Evolutionary conservation across 371 early-diverging fungal species (phyloP).

Genomic region (Syncephalastrum racemosum): DNA sequence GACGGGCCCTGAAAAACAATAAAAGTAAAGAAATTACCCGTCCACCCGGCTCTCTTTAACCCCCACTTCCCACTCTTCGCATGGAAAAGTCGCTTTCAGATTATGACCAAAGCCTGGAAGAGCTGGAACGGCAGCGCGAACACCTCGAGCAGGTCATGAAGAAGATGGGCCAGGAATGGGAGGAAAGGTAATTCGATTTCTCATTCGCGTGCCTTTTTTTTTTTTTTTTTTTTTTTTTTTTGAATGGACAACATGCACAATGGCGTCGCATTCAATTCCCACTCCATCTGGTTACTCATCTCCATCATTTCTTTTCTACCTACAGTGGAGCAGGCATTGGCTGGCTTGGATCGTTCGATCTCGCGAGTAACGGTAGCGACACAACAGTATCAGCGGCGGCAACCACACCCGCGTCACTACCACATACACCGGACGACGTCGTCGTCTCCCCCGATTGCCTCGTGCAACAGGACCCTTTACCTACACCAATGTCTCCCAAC

Average conservation of each 20-base stretch:
- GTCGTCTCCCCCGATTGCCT: too few relatives aligned
- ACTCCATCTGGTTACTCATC: too few relatives aligned
- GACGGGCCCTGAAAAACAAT: too few relatives aligned
- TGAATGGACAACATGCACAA: not conserved
- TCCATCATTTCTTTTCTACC: not conserved
- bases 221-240: not conserved
- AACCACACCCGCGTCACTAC: not conserved
- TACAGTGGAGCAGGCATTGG: conserved; percentile 48
- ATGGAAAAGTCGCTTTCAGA: conserved; percentile 23
- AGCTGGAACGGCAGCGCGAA: conserved; percentile 41
- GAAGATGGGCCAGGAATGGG: conserved; percentile 53
- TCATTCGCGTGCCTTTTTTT: not conserved
- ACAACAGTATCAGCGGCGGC: conserved; percentile 3
- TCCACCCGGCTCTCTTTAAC: conserved; percentile 1
- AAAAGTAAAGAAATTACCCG: not conserved
- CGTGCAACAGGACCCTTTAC: too few relatives aligned
- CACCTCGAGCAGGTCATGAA: conserved; percentile 43
- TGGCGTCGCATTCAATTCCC: not conserved
- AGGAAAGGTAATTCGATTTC: conserved; percentile 35
- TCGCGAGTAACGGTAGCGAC: conserved; percentile 5
- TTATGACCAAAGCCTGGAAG: conserved; percentile 47
- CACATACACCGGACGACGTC: not conserved
- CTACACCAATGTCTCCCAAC: too few relatives aligned
- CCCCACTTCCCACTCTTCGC: conserved; percentile 2
- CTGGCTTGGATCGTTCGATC: conserved; percentile 28